Percentiles rank a stretch among this genome's conserved stretches.
These are phyloP conservation scores for Stagonosporopsis vannaccii DNA, from an alignment of 2,329 filamentous ascomycete species.

Conservation along the genomic window DNA sequence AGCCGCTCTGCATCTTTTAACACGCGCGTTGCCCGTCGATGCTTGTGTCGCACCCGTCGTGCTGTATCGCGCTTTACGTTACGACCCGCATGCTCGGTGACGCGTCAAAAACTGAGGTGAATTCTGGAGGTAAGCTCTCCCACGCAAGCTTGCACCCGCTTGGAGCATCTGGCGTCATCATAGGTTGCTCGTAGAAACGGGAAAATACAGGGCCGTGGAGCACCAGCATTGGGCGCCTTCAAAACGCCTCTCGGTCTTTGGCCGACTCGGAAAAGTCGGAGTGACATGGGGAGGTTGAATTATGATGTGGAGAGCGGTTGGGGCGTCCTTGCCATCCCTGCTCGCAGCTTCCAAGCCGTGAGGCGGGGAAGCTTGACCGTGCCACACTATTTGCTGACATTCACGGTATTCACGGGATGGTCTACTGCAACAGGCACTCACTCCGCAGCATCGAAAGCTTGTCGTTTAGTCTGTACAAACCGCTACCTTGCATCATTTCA, in stretches of 20 bases:
- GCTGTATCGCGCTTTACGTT: neutral
- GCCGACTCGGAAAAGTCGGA: constrained; percentile 21
- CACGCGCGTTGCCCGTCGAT: neutral
- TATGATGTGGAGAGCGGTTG: constrained; percentile 33
- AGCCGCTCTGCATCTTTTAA: constrained; percentile 2
- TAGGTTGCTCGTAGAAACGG: constrained; percentile 5
- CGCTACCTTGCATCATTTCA: constrained; percentile 1
- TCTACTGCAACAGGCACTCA: constrained; percentile 26
- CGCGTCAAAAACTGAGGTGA: neutral
- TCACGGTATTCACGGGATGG: constrained; percentile 17
- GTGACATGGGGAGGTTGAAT: constrained; percentile 25
- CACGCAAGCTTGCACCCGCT: constrained; percentile 18
- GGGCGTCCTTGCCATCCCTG: constrained; percentile 29
- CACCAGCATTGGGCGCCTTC: constrained; percentile 11
- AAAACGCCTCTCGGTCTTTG: constrained; percentile 34
- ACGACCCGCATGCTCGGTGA: neutral
- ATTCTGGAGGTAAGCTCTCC: constrained; percentile 3
- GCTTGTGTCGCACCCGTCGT: neutral
- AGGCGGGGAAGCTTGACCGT: constrained; percentile 34
- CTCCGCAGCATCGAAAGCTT: constrained; percentile 9
- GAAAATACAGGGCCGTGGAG: neutral
- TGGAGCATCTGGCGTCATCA: constrained; percentile 17
- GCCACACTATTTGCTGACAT: constrained; percentile 22
- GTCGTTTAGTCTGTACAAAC: constrained; percentile 10
- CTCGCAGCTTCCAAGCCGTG: constrained; percentile 21